Percentiles rank a stretch among this genome's conserved stretches.
Evolutionary conservation across 208 protist species (phyloP).

Genomic region (Acanthamoeba triangularis): DNA sequence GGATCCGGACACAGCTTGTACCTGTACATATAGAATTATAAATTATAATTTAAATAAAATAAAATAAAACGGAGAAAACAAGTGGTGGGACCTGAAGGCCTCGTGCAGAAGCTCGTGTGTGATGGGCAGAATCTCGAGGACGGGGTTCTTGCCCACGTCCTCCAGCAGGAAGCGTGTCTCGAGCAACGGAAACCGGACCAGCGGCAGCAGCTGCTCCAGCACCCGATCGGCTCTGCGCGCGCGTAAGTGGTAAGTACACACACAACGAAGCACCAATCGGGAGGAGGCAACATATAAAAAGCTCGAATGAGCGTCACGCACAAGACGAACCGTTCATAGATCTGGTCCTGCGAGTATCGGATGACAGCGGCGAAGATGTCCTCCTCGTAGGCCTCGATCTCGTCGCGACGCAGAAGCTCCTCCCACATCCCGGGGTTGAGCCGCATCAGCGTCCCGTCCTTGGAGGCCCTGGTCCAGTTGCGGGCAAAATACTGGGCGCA

Average conservation of each 20-base stretch:
- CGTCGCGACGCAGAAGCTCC: not conserved
- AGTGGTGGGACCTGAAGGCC: not conserved
- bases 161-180: not conserved
- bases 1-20: not conserved
- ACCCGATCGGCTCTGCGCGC: not conserved
- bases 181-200: not conserved
- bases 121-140: conserved; percentile 7
- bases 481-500: conserved; percentile 20
- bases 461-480: not conserved
- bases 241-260: not conserved
- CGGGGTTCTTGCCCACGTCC: not conserved
- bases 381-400: conserved; percentile 16
- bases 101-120: conserved; percentile 37
- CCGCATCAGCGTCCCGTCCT: conserved; percentile 18
- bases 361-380: not conserved
- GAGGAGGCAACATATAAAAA: not conserved
- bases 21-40: not conserved
- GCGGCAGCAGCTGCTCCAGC: conserved; percentile 8
- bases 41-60: too few relatives aligned
- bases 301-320: not conserved
- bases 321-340: not conserved
- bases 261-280: not conserved
- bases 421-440: not conserved
- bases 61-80: not conserved
- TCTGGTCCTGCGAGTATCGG: conserved; percentile 7